These are phyloP conservation scores for Arthrobotrys sphaeroides DNA, from an alignment of 2,329 filamentous ascomycete genomes.

Conservation along the genomic window DNA sequence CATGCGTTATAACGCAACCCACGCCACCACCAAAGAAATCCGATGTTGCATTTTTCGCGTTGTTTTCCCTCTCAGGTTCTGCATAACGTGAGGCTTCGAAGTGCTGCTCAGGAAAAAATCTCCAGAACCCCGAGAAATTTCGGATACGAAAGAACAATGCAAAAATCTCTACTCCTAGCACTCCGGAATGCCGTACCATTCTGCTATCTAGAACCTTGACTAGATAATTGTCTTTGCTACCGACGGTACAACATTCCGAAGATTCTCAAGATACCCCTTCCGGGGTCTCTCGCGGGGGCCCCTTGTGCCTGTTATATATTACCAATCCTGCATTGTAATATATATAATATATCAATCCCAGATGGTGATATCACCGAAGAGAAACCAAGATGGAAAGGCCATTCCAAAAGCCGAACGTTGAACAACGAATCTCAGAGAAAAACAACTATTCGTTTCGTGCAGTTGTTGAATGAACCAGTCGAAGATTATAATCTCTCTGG, in stretches of 20 bases:
- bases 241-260: not conserved
- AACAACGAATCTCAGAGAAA: no score
- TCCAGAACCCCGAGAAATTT: no score
- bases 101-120: not conserved
- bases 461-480: no score
- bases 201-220: not conserved
- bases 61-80: not conserved
- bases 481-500: no score
- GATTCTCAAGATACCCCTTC: not conserved
- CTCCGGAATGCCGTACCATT: not conserved
- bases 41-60: not conserved
- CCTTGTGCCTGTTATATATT: not conserved
- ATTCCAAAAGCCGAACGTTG: not conserved
- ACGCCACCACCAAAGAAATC: not conserved
- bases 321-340: not conserved
- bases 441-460: no score
- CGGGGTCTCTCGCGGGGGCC: not conserved
- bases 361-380: not conserved
- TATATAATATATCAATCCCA: not conserved
- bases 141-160: no score
- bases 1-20: not conserved
- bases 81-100: not conserved
- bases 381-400: not conserved
- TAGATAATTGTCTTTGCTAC: not conserved
- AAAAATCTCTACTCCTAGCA: not conserved